A percentile compares a stretch with the other conserved stretches of the same genome.
phyloP scores from a whole-genome alignment of 306 rosid species.

The Malus orientalis region DNA sequence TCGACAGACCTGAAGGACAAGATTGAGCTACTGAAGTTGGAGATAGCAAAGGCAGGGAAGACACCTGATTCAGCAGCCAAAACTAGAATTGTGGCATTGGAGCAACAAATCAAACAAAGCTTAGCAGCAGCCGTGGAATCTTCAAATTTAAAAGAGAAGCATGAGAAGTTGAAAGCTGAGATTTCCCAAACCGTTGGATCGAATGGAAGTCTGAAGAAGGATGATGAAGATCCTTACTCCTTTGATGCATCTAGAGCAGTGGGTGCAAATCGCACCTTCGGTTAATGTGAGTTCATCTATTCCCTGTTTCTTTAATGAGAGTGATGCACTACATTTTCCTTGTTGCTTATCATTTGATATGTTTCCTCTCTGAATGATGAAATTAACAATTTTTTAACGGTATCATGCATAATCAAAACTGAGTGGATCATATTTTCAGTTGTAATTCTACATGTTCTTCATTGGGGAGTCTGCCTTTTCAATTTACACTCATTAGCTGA shows the following conservation, averaged over 20 bases:
- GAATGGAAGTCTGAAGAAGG: conserved; percentile 30
- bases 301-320: neutral
- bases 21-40: conserved; percentile 56
- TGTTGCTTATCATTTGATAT: neutral
- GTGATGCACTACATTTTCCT: neutral
- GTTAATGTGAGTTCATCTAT: conserved; percentile 52
- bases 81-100: conserved; percentile 57
- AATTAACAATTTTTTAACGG: neutral
- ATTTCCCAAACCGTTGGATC: conserved; percentile 31
- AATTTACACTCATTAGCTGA: neutral
- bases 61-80: conserved; percentile 46
- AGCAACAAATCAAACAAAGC: conserved; percentile 55
- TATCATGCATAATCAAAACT: neutral
- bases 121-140: conserved; percentile 51
- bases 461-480: neutral
- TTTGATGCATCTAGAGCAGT: conserved; percentile 27
- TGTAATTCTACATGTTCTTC: neutral
- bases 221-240: conserved; percentile 18
- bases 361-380: neutral
- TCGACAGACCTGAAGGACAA: conserved; percentile 54
- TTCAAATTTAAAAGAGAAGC: conserved; percentile 55
- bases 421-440: neutral
- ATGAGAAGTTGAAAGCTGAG: conserved; percentile 46
- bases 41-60: conserved; percentile 59
- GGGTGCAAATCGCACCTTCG: conserved; percentile 35